Evolutionary conservation across 805 yeast genomes (phyloP).

Genomic region (Candida caryicola): DNA sequence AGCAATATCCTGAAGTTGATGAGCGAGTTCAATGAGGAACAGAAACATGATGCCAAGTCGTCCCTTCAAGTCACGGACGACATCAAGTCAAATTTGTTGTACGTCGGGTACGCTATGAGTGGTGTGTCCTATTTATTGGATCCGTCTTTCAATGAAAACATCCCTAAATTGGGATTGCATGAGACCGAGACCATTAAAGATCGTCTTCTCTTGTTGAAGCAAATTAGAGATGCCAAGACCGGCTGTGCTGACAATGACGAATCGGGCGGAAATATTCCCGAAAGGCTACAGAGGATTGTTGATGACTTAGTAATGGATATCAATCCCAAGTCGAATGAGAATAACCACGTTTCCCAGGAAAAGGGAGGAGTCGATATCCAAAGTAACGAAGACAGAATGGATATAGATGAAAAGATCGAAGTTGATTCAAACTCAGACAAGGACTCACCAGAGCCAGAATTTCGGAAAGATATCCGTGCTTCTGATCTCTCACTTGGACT

Average conservation of each 20-base stretch:
- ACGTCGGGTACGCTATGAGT: slow-evolving; percentile 57
- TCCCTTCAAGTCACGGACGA: slow-evolving; percentile 46
- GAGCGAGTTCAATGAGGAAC: slow-evolving; percentile 18
- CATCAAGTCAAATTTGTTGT: slow-evolving; percentile 52
- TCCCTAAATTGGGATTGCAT: slow-evolving; percentile 34
- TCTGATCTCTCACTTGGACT: slow-evolving; percentile 11
- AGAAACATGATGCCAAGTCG: slow-evolving; percentile 9
- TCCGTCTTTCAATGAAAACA: slow-evolving; percentile 57
- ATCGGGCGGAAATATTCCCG: slow-evolving; percentile 27
- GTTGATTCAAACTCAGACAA: slow-evolving; percentile 1
- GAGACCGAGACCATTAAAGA: slow-evolving; percentile 32
- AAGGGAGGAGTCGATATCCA: not conserved
- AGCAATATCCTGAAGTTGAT: slow-evolving; percentile 38
- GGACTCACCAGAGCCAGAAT: slow-evolving; percentile 5
- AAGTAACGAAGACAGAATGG: not conserved
- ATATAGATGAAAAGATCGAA: slow-evolving; percentile 4
- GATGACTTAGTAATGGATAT: slow-evolving; percentile 11
- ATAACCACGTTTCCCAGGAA: not conserved
- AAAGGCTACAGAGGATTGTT: slow-evolving; percentile 33
- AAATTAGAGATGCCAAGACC: slow-evolving; percentile 26
- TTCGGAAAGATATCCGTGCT: slow-evolving; percentile 8
- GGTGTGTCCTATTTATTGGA: slow-evolving; percentile 75
- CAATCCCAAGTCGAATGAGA: not conserved
- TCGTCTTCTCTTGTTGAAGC: slow-evolving; percentile 32
- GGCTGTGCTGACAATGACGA: slow-evolving; percentile 20